phyloP scores from a whole-genome alignment of 176 grass and related monocot genomes.

The barley (Hordeum vulgare) region DNA sequence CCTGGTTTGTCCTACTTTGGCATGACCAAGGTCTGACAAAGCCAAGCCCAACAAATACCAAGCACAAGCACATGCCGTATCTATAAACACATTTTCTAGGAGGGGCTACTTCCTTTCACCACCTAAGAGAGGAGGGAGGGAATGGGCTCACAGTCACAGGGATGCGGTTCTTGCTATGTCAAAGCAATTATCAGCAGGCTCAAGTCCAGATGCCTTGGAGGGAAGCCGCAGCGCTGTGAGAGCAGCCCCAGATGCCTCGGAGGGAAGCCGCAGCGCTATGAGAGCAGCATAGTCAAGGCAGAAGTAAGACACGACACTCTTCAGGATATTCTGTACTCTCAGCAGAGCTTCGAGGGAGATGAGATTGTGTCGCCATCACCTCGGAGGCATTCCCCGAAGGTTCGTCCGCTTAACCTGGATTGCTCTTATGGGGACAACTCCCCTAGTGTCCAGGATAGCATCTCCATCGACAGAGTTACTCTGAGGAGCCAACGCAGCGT shows the following conservation, averaged over 20 bases:
- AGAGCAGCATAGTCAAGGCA: background rate
- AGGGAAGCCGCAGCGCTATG: background rate
- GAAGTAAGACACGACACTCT: constrained; percentile 30
- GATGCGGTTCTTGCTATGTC: constrained; percentile 15
- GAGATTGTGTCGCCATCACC: constrained; percentile 14
- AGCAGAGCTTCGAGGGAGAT: constrained; percentile 27
- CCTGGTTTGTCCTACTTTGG: constrained; percentile 27
- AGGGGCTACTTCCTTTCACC: background rate
- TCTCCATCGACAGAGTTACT: constrained; percentile 38
- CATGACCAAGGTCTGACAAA: constrained; percentile 29
- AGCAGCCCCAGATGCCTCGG: background rate
- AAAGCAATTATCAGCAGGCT: constrained; percentile 27
- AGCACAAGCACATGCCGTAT: background rate
- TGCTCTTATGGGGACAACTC: constrained; percentile 7
- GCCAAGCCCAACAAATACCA: background rate
- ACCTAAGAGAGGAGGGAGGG: background rate
- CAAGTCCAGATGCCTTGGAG: constrained; percentile 25
- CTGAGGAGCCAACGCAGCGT: constrained; percentile 40
- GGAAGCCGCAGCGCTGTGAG: background rate
- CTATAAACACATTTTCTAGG: constrained; percentile 17
- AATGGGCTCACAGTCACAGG: constrained; percentile 23
- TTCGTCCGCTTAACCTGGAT: constrained; percentile 32
- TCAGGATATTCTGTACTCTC: constrained; percentile 29
- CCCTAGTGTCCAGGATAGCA: constrained; percentile 24
- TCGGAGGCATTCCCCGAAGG: constrained; percentile 41